Evolutionary conservation across 2,329 filamentous ascomycete genomes (phyloP), one percentile per base, ranked within the genome.

Genomic region (Cordyceps farinosa): DNA sequence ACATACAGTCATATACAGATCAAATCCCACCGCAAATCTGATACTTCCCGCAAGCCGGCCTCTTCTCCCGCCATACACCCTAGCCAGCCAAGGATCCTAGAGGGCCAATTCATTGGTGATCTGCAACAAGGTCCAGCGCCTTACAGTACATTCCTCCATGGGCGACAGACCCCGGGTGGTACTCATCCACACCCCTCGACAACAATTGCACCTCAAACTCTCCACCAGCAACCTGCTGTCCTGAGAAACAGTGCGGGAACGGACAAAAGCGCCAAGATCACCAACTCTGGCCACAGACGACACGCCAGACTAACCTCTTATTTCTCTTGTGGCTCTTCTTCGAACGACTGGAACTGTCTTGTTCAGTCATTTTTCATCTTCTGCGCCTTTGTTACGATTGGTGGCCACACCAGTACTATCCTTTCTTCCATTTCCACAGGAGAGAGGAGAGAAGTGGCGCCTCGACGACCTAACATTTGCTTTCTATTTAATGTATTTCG

Each of bases 81-180:
- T 50, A 61, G 48, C 36, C 30, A 53, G 10, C 29, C 48, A 54
- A 40, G 30, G 9, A 34, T 17, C 22, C 6, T n/a, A 5, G 13
- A 47, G 30, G 30, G 29, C 27, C 57, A 60, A 32, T 44, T 48
- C 17, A 34, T 45, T 52, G 30, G 40, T 36, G 59, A 61, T 54
- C 50, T 61, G 22, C 59, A 54, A 47, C 27, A 34, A 53, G 40
- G 29, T 34, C n/a, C 34, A 13, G 38, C 58, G 36, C 57, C 27
- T 52, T 42, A 7, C 30, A 44, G 38, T 29, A 61, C 48, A 30
- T n/a, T 3, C 34, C 32, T 48, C 7, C 40, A 36, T 45, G n/a
- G 15, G 30, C 8, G 7, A 27, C 22, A 34, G 22, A 54, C 59
- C 40, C 59, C 50, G 30, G 57, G 59, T 15, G 38, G 27, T 29